Percentiles rank a stretch among this genome's conserved stretches.
Evolutionary conservation across 1,139 yeast genomes (phyloP).

Genomic region (Candida glucosophila): DNA sequence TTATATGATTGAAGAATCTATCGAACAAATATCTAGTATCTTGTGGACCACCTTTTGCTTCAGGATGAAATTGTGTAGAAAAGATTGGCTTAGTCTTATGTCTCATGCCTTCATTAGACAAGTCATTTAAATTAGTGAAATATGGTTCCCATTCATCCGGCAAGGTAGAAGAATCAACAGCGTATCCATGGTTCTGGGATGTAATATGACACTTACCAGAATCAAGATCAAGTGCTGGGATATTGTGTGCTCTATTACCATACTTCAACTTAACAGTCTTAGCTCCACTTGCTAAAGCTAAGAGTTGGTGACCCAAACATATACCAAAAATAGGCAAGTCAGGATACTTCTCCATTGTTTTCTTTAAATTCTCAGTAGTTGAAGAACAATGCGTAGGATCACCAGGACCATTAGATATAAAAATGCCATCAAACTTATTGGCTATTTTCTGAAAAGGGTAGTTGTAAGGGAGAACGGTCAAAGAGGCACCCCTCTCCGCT

Average conservation of each 20-base stretch:
- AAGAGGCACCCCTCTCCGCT: conserved; percentile 89
- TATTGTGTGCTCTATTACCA: conserved; percentile 98
- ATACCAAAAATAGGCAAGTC: conserved; percentile 92
- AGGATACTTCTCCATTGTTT: conserved; percentile 53
- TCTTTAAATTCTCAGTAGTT: conserved; percentile 68
- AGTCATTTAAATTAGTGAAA: conserved; percentile 88
- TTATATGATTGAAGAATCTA: conserved; percentile 70
- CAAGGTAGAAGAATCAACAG: conserved; percentile 78
- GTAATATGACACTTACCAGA: conserved; percentile 95
- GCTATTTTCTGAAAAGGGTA: conserved; percentile 90
- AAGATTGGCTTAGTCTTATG: conserved; percentile 81
- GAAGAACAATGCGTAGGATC: conserved; percentile 90
- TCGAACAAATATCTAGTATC: conserved; percentile 89
- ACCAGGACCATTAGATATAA: conserved; percentile 96
- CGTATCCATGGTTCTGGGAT: conserved; percentile 97
- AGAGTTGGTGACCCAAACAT: conserved; percentile 92
- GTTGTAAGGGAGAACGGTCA: conserved; percentile 93
- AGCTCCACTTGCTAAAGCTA: conserved; percentile 92
- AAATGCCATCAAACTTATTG: conserved; percentile 85
- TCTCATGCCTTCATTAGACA: conserved; percentile 95
- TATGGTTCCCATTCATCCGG: conserved; percentile 73
- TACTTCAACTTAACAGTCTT: conserved; percentile 87
- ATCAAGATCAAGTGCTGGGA: conserved; percentile 84
- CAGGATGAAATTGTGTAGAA: conserved; percentile 97
- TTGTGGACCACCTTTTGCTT: conserved; percentile 97